Base-by-base conservation (phyloP, 345 rosid genomes). In the Chamaenerion angustifolium region DNA sequence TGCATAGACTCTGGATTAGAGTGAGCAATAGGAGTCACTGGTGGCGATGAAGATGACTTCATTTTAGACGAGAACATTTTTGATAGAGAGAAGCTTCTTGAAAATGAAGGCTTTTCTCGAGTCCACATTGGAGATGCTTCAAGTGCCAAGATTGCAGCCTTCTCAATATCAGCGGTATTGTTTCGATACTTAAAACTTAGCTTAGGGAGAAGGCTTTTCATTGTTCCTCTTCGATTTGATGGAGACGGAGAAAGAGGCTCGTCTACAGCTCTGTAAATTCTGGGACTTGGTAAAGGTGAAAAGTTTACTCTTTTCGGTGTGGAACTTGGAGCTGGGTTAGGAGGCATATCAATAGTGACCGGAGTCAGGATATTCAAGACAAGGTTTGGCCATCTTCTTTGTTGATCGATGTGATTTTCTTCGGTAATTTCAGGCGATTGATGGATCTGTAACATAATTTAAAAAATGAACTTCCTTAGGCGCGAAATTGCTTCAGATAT, bases 1-100 rank as follows among this genome's bases (percentile, higher is more conserved):
- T 90, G 94, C 51, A 16, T 67, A n/a, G 98, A 86, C 77, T 75
- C 98, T 0, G 95, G 98, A 66, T 83, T 86, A n/a, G 94, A 90
- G 66, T 74, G 93, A 56, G 81, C 61, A 47, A 63, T 60, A 9
- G 84, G 94, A 31, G 83, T 77, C 60, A 64, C 78, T 0, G 96
- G 98, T 43, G 78, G 69, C 11, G 95, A 86, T 52, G 79, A 76
- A 31, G 92, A 55, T 54, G 57, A 74, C 69, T 67, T 85, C 42
- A 16, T 37, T 64, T 71, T 73, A 4, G 83, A 75, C 27, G 81
- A 64, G 61, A 90, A 69, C 49, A 83, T 46, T 65, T 73, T 77
- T 19, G 81, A 56, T 42, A 86, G 60, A 35, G 92, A 83, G 61
- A 73, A 57, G 16, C 81, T 76, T 58, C 93, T 86, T 41, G 75